Percentiles rank a stretch among this genome's conserved stretches.
phyloP scores from a whole-genome alignment of 345 rosid species.

The Hevea brasiliensis region DNA sequence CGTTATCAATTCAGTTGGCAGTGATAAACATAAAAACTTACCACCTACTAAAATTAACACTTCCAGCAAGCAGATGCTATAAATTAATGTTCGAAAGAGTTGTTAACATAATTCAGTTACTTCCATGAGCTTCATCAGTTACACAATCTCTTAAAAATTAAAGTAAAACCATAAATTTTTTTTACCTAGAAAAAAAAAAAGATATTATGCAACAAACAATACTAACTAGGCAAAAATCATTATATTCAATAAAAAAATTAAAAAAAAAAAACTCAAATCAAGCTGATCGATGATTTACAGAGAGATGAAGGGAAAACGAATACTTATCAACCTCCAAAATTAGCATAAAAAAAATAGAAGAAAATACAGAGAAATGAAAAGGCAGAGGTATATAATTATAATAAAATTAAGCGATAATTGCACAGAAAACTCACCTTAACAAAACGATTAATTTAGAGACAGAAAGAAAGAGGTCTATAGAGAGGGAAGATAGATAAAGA shows the following conservation, averaged over 20 bases:
- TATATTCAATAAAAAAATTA: neutral
- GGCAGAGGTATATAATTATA: no score
- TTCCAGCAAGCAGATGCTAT: slow-evolving; percentile 1
- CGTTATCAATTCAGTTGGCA: neutral
- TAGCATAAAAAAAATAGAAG: neutral
- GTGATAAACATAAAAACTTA: neutral
- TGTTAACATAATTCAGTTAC: slow-evolving; percentile 19
- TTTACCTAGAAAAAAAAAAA: neutral
- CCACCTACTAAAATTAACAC: neutral
- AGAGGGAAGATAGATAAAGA: neutral
- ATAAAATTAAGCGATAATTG: neutral
- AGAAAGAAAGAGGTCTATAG: neutral
- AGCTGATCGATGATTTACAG: neutral
- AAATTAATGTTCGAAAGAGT: neutral
- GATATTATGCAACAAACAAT: neutral
- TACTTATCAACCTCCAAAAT: neutral
- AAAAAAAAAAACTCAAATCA: neutral
- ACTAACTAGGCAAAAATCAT: neutral
- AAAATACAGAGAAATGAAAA: neutral
- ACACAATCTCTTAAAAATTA: neutral
- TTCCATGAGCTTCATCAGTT: slow-evolving; percentile 6
- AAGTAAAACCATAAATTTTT: no score
- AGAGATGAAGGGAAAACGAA: neutral
- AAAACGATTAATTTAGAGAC: neutral
- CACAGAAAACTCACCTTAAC: slow-evolving; percentile 17